Evolutionary conservation across 2,329 filamentous ascomycete genomes (phyloP), one percentile per base, ranked within the genome.

Genomic region (Colletotrichum chrysophilum): DNA sequence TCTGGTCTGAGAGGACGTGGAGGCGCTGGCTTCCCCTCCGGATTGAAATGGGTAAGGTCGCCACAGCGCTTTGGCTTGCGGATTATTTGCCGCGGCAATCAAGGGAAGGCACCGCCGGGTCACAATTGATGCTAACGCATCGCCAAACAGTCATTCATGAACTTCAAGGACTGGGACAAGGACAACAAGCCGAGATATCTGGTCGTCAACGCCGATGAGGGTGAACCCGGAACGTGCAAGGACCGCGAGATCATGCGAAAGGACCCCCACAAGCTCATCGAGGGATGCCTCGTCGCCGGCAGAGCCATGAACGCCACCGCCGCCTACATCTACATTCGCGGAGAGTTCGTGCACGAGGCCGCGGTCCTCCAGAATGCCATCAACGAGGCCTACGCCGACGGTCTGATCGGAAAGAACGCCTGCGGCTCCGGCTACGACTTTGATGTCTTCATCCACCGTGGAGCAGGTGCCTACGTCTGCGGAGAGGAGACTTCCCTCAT

Each of bases 181-280:
- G 97, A 98, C 85, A 94, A 87, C 81, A 98, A 98, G 88, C 97
- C 97, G 79, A 93, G 97, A 82, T 99, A 99, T 84, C 90, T 99
- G 71, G 96, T 99, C 77, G 95, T 99, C 88, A 99, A 99, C 83
- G 97, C 97, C 80, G 97, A 99, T 85, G 97, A 99, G 89, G 97
- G 97, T 83, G 97, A 99, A 88, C 97, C 97, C 34, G 97, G 97
- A 86, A 99, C 97, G 70, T 99, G 97, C 93, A 99, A 99, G 89
- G 97, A 99, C 87, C 94, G 97, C 84, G 97, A 99, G 87, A 99
- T 99, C 80, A 99, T 99, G 97, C 96, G 97, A 87, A 99, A 99
- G 89, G 97, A 99, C 85, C 97, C 97, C 78, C 97, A 99, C 90
- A 99, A 99, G 91, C 94, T 99, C 79, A 90, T 99, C 83, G 97